A percentile compares a stretch with the other conserved stretches of the same genome.
These are phyloP conservation scores for Coemansia reversa DNA, from an alignment of 192 early-diverging fungal species.

Conservation along the genomic window DNA sequence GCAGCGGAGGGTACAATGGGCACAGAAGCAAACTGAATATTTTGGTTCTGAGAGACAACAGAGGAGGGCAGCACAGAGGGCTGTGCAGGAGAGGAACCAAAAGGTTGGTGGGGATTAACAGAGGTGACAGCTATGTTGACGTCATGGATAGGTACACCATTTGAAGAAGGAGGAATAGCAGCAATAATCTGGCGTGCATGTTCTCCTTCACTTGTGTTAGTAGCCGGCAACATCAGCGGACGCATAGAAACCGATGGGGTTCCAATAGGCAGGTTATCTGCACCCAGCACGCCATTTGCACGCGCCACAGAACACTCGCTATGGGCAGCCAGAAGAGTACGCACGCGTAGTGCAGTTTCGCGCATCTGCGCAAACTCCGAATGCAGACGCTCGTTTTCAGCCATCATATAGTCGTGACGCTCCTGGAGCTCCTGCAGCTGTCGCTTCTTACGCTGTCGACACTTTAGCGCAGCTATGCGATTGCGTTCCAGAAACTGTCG, in stretches of 20 bases:
- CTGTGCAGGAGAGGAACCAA: background rate
- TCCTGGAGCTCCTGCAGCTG: conserved; percentile 79
- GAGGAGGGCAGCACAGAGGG: background rate
- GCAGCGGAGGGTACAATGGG: too few species aligned
- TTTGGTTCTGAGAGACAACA: background rate
- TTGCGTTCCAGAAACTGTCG: conserved; percentile 86
- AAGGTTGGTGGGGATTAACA: background rate
- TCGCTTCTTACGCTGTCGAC: conserved; percentile 90
- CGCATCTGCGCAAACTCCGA: conserved; percentile 52
- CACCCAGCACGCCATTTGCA: conserved; percentile 62
- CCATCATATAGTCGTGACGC: conserved; percentile 40
- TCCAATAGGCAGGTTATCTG: conserved; percentile 41
- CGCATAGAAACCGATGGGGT: conserved; percentile 26
- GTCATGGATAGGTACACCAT: conserved; percentile 29
- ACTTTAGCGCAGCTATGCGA: conserved; percentile 84
- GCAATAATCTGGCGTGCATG: conserved; percentile 40
- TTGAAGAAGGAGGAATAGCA: conserved; percentile 38
- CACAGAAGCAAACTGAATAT: too few species aligned
- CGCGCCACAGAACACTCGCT: conserved; percentile 72
- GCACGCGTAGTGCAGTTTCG: conserved; percentile 75
- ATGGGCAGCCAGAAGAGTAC: conserved; percentile 74
- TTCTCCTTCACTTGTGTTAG: conserved; percentile 20
- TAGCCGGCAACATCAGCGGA: conserved; percentile 13
- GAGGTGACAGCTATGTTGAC: conserved; percentile 12
- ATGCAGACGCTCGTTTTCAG: conserved; percentile 44